These are phyloP conservation scores for Halenospora varia DNA, from an alignment of 495 filamentous ascomycete genomes.

Conservation along the genomic window DNA sequence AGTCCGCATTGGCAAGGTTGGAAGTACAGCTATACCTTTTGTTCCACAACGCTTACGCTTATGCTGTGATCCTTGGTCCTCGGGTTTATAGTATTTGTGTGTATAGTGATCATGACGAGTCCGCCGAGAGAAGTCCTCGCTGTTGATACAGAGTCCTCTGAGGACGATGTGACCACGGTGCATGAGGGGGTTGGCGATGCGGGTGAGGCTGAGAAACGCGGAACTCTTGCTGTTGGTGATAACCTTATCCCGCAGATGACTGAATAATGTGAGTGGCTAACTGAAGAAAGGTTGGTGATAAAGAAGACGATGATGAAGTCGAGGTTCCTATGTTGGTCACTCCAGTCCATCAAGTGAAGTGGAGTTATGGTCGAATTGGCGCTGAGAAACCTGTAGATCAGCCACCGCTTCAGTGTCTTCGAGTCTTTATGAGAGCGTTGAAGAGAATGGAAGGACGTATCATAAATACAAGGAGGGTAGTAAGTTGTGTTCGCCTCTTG, in stretches of 20 bases:
- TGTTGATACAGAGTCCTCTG: background rate
- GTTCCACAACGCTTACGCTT: too few relatives aligned
- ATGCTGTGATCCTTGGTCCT: too few relatives aligned
- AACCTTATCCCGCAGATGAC: too few relatives aligned
- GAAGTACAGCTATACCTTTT: too few relatives aligned
- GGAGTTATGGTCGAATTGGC: background rate
- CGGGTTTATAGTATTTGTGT: background rate
- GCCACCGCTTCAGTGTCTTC: background rate
- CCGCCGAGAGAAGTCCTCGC: background rate
- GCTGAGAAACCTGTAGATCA: background rate
- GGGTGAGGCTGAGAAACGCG: background rate
- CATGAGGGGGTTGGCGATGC: background rate
- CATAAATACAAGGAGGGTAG: conserved; percentile 42
- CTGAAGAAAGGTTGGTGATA: background rate
- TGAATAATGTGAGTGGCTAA: too few relatives aligned
- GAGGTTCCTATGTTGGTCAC: background rate
- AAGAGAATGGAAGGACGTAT: conserved; percentile 47
- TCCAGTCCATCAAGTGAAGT: background rate
- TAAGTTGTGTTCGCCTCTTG: background rate
- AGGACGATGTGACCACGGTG: background rate
- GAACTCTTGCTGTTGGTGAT: background rate
- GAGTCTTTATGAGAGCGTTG: background rate
- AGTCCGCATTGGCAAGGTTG: too few relatives aligned
- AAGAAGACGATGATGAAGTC: background rate
- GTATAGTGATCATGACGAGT: background rate